Conservation (phyloP, 441 rosid species). For the Arabidopsis lyrata region DNA sequence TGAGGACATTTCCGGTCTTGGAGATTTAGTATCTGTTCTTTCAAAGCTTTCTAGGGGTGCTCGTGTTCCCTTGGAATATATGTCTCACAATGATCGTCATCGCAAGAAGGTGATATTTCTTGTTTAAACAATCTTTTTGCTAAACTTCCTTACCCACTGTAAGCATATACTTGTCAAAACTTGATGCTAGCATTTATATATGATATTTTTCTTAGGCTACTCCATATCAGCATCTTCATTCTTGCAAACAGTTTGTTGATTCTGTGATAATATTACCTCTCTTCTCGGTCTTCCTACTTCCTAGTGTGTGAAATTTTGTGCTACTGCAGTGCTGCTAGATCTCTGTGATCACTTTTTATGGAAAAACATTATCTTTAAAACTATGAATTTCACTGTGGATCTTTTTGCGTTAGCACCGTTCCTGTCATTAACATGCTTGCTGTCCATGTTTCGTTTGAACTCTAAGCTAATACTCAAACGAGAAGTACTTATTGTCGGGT, state of each 20-base stretch:
- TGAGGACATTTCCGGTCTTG: conserved; percentile 76
- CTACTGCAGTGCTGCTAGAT: conserved; percentile 28
- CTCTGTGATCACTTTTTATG: conserved; percentile 15
- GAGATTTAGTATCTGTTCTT: conserved; percentile 73
- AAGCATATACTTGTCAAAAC: conserved; percentile 9
- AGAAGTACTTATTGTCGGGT: conserved; percentile 31
- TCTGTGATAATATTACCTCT: conserved; percentile 22
- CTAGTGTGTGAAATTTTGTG: conserved; percentile 1
- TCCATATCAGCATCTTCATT: conserved; percentile 19
- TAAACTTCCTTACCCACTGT: conserved; percentile 22
- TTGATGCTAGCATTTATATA: conserved; percentile 26
- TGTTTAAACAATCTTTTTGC: conserved; percentile 18
- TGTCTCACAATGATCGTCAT: conserved; percentile 87
- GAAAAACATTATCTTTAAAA: neutral
- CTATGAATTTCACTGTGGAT: conserved; percentile 2
- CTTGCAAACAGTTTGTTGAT: conserved; percentile 29
- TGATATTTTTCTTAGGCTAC: conserved; percentile 23
- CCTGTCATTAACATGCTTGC: conserved; percentile 26
- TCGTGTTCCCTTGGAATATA: conserved; percentile 92
- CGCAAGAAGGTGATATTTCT: conserved; percentile 74
- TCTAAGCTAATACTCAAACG: conserved; percentile 26
- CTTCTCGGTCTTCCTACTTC: conserved; percentile 17
- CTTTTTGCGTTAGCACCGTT: conserved; percentile 9
- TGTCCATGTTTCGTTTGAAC: conserved; percentile 21
- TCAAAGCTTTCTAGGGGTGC: conserved; percentile 81